Base-by-base conservation (phyloP, 805 yeast species). In the Teunomyces stri region DNA sequence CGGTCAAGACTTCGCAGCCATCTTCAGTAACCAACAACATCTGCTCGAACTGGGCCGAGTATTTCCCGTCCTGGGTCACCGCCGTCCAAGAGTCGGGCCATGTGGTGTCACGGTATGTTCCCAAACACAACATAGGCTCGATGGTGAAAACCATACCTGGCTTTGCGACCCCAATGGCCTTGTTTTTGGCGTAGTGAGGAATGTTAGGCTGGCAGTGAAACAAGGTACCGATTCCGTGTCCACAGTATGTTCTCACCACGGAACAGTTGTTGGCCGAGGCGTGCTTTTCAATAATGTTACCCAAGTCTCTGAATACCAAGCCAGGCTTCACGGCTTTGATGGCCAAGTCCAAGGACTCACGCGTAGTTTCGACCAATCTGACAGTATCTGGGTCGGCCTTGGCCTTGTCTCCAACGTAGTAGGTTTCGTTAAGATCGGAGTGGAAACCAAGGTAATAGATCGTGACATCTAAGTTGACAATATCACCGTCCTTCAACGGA, bases 41-140 rank as follows among this genome's bases (percentile, higher is more conserved):
- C 65, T 94, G 97, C 69, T 94, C 96, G 59, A 94, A 94, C 68
- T 94, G 99, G 0, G 99, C 98, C 58, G 92, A 84, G 50, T 80
- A 74, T 60, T 81, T 81, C 46, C 99, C 99, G 63, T 94, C 99
- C 35, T 82, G 83, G 13, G 99, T 94, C 13, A 81, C 80, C 1
- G 96, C 81, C 4, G 99, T 94, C 99, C 99, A 94, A 66, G 89
- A 87, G 66, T 94, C 99, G 2, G 99, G 99, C 99, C 99, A 94
- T 47, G 83, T 74, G 49, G 79, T 68, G 66, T 91, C 98, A 60
- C 80, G 80, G 72, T 80, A 85, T 0, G 85, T 72, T 6, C 99
- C 99, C 54, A 83, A 72, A 62, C 89, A 87, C 56, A 94, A 80
- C 99, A 94, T 94, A 40, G 99, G 99, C 70, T 94, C 99, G 48